Evolutionary conservation across 768 basidiomycete genomes (phyloP), one percentile per base, ranked within the genome.

Genomic region (Hortiboletus campestris): DNA sequence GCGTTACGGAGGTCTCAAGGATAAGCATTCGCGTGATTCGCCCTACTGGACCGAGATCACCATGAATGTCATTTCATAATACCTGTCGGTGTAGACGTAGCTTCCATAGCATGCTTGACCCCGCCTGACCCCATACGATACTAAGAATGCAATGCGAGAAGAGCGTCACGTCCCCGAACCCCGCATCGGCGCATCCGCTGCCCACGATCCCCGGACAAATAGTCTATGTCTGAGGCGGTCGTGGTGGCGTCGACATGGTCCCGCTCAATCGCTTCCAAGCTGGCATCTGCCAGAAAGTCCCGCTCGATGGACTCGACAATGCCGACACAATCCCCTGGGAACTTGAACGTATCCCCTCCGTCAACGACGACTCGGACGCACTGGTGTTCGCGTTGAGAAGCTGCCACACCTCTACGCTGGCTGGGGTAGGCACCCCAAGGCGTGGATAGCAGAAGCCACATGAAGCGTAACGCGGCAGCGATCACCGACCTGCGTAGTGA

Each of bases 191-290:
- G 68, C 68, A 43, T 46, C 58, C 6, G 41, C 66, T 39, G 56
- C 53, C 11, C 67, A 56, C 43, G 65, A 70, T 43, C 36, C 62
- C 61, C 41, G 47, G 13, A 25, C 25, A 2, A 25, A 25, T 25
- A 25, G 25, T 78, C 42, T 77, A 78, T 57, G 45, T 79, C 42
- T 81, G 78, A 73, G 79, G 78, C 4, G 78, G 80, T 4, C 71
- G 79, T 17, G 76, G 77, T 2, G 78, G 76, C 2, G 60, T 65
- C 16, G 70, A 72, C 25, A 74, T 74, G 75, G 64, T 67, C 1
- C 75, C 75, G 4, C 63, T 79, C 17, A 62, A 63, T 10, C 51
- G 22, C 25, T 25, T 25, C 25, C 25, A 25, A 25, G 25, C 25
- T 5, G 25, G 25, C 3, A 25, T 25, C 25, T 25, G 25, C n/a